Conservation (phyloP, 2,329 filamentous ascomycete genomes). For the Aspergillus sp. region DNA sequence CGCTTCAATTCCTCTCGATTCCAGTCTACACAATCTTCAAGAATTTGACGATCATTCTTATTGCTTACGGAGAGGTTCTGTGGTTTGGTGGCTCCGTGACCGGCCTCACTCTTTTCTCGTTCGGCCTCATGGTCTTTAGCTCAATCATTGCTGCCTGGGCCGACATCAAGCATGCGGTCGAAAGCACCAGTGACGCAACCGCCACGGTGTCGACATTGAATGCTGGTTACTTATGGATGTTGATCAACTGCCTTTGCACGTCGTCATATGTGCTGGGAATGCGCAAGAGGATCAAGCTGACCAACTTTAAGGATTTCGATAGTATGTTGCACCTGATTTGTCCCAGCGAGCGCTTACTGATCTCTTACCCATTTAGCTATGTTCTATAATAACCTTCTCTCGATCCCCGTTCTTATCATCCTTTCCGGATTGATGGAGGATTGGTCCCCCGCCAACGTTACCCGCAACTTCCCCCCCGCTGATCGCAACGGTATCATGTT, state of each 20-base stretch:
- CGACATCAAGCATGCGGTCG: conserved; percentile 85
- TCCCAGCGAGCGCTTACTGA: conserved; percentile 4
- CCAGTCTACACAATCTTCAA: conserved; percentile 99
- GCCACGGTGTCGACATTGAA: conserved; percentile 87
- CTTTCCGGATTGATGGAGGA: conserved; percentile 85
- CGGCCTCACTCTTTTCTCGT: conserved; percentile 84
- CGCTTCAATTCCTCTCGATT: conserved; percentile 93
- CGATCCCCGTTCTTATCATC: conserved; percentile 85
- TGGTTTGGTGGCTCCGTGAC: conserved; percentile 97
- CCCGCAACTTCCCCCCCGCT: conserved; percentile 84
- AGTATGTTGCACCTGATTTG: conserved; percentile 65
- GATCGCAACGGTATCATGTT: conserved; percentile 77
- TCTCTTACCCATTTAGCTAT: conserved; percentile 67
- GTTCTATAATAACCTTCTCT: conserved; percentile 99
- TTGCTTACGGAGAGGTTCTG: conserved; percentile 95
- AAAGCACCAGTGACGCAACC: conserved; percentile 68
- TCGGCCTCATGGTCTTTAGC: conserved; percentile 94
- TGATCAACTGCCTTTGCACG: conserved; percentile 93
- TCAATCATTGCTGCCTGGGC: conserved; percentile 96
- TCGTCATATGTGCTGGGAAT: conserved; percentile 88
- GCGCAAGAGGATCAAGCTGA: conserved; percentile 98
- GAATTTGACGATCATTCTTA: conserved; percentile 98
- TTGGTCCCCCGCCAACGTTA: conserved; percentile 85
- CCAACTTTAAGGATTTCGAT: conserved; percentile 99
- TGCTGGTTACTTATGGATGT: conserved; percentile 96